These are phyloP conservation scores for Pezizomycotina sp. DNA, from an alignment of 2,329 filamentous ascomycete genomes.

Conservation along the genomic window DNA sequence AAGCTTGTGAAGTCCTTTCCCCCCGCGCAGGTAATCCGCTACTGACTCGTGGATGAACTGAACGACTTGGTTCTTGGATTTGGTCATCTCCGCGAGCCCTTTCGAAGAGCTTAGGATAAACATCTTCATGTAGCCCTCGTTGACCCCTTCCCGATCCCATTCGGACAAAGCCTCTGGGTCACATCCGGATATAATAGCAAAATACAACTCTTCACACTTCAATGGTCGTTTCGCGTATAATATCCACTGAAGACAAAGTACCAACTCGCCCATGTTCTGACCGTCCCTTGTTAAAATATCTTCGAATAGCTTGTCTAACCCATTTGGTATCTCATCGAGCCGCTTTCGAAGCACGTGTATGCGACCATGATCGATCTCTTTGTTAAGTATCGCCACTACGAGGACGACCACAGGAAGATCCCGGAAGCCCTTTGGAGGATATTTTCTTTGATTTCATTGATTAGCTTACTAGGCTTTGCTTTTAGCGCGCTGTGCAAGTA, in stretches of 20 bases:
- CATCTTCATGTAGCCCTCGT: conserved; percentile 23
- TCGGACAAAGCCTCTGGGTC: conserved; percentile 12
- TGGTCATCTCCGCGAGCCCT: conserved; percentile 35
- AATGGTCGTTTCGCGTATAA: conserved; percentile 30
- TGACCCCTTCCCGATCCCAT: conserved; percentile 22
- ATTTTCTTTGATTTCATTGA: conserved; percentile 24
- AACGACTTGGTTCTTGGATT: conserved; percentile 26
- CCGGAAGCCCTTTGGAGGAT: conserved; percentile 30
- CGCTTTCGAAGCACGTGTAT: conserved; percentile 26
- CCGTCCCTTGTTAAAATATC: conserved; percentile 31
- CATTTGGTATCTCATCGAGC: conserved; percentile 30
- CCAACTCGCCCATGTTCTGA: conserved; percentile 26
- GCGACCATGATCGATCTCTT: conserved; percentile 29
- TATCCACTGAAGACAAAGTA: conserved; percentile 31
- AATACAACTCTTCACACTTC: conserved; percentile 29
- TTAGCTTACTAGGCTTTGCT: conserved; percentile 20
- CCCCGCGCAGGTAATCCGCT: conserved; percentile 33
- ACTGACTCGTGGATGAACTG: conserved; percentile 42
- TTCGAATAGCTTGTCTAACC: conserved; percentile 31
- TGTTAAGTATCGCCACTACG: conserved; percentile 33
- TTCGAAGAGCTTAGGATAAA: conserved; percentile 35
- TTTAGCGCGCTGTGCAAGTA: conserved; percentile 28
- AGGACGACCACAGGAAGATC: conserved; percentile 35
- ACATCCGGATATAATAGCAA: conserved; percentile 27
- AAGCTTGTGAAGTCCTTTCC: conserved; percentile 26